Percentiles rank a stretch among this genome's conserved stretches.
Conservation (phyloP, 2,329 filamentous ascomycete genomes). For the Fusarium staphyleae region DNA sequence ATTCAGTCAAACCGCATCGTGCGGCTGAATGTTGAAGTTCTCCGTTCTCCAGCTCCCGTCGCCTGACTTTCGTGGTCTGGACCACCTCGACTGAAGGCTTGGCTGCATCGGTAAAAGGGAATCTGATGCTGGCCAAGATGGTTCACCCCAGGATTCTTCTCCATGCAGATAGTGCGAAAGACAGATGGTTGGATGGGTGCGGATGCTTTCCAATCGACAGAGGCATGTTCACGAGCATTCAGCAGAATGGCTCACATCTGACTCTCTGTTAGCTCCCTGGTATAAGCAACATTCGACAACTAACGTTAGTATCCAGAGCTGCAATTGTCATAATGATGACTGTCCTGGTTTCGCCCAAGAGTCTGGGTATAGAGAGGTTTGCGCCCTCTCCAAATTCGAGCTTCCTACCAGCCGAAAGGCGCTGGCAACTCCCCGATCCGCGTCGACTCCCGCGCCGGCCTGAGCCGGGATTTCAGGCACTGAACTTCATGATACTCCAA, state of each 20-base stretch:
- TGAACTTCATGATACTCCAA: background rate
- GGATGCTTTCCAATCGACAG: constrained; percentile 2
- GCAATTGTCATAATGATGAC: constrained; percentile 10
- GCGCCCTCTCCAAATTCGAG: constrained; percentile 19
- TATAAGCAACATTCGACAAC: background rate
- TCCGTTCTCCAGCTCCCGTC: constrained; percentile 7
- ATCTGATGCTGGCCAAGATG: constrained; percentile 7
- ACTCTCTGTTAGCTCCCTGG: constrained; percentile 12
- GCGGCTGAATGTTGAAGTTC: constrained; percentile 13
- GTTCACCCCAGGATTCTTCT: constrained; percentile 29
- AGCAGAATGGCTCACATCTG: constrained; percentile 14
- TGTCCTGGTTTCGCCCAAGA: background rate
- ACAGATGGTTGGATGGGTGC: constrained; percentile 27
- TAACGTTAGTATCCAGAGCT: constrained; percentile 12
- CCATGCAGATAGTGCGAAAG: constrained; percentile 17
- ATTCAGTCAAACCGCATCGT: constrained; percentile 12
- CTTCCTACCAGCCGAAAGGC: constrained; percentile 9
- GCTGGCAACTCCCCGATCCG: constrained; percentile 2
- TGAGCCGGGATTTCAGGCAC: constrained; percentile 1
- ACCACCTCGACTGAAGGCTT: constrained; percentile 11
- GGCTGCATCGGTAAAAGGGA: constrained; percentile 18
- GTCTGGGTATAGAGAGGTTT: too few species aligned
- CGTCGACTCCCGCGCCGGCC: constrained; percentile 12
- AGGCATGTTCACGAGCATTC: constrained; percentile 13
- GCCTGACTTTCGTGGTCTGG: constrained; percentile 2